Percentiles rank a stretch among this genome's conserved stretches.
These are phyloP conservation scores for Sporothrix mexicana DNA, from an alignment of 2,329 filamentous ascomycete genomes.

Conservation along the genomic window DNA sequence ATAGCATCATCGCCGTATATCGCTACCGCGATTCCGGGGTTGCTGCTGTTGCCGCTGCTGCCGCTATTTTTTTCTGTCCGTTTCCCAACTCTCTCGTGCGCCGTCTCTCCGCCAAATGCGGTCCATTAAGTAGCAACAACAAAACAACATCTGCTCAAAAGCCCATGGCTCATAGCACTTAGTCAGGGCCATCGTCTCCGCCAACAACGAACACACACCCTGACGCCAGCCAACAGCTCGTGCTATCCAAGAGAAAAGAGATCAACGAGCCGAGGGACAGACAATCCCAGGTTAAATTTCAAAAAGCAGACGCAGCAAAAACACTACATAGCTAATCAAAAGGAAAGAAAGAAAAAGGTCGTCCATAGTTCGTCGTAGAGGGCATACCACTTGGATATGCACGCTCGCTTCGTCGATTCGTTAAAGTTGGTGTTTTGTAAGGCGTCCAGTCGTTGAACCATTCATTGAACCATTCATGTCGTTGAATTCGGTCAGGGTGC, in stretches of 20 bases:
- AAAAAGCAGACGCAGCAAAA: slow-evolving; percentile 25
- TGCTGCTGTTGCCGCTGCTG: not conserved
- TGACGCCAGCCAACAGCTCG: not conserved
- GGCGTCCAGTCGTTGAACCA: slow-evolving; percentile 35
- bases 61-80: slow-evolving; percentile 1
- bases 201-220: not conserved
- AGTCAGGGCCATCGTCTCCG: not conserved
- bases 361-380: slow-evolving; percentile 2
- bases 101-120: not conserved
- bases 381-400: slow-evolving; percentile 10
- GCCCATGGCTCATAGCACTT: too few species aligned
- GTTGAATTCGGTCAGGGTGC: slow-evolving; percentile 1
- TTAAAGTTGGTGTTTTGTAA: slow-evolving; percentile 16
- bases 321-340: slow-evolving; percentile 18
- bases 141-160: not conserved
- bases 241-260: slow-evolving; percentile 7
- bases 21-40: not conserved
- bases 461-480: slow-evolving; percentile 30
- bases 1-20: slow-evolving; percentile 10
- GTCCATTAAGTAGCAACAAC: slow-evolving; percentile 16
- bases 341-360: not conserved
- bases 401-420: not conserved
- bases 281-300: not conserved
- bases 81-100: not conserved
- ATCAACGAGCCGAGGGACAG: not conserved